phyloP scores from a whole-genome alignment of 1,284 basidiomycete genomes.

The Waitea zeae region DNA sequence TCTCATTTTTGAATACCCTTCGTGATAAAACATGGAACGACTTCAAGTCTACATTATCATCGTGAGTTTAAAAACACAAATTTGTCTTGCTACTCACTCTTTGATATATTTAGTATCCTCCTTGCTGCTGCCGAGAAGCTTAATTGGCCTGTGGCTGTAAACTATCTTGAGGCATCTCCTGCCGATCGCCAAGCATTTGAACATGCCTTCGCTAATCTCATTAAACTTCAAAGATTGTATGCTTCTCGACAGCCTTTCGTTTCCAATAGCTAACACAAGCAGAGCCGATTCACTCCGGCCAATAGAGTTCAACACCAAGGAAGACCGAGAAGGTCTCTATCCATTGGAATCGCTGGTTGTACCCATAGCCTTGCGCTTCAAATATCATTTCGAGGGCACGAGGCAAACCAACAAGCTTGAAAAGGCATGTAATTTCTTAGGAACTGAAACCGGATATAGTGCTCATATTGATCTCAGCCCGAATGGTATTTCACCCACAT shows the following conservation, averaged over 20 bases:
- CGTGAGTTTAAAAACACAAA: too few species aligned
- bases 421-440: conserved; percentile 41
- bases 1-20: conserved; percentile 38
- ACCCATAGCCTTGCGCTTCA: conserved; percentile 78
- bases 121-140: conserved; percentile 50
- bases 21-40: conserved; percentile 56
- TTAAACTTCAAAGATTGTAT: conserved; percentile 64
- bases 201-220: conserved; percentile 51
- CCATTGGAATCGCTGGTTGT: conserved; percentile 75
- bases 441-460: background rate
- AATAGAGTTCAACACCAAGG: too few species aligned
- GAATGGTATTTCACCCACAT: conserved; percentile 96
- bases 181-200: conserved; percentile 52
- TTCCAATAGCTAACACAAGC: conserved; percentile 4
- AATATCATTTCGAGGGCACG: conserved; percentile 86
- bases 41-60: too few species aligned
- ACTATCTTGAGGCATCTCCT: conserved; percentile 33
- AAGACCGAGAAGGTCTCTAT: conserved; percentile 32
- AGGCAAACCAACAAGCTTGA: conserved; percentile 84
- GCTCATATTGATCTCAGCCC: conserved; percentile 32
- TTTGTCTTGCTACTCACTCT: too few species aligned
- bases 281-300: too few species aligned
- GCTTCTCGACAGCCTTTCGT: too few species aligned
- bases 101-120: too few species aligned
- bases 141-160: conserved; percentile 65